Base-by-base conservation (phyloP, 139 green algal species). In the Chlorella vulgaris region DNA sequence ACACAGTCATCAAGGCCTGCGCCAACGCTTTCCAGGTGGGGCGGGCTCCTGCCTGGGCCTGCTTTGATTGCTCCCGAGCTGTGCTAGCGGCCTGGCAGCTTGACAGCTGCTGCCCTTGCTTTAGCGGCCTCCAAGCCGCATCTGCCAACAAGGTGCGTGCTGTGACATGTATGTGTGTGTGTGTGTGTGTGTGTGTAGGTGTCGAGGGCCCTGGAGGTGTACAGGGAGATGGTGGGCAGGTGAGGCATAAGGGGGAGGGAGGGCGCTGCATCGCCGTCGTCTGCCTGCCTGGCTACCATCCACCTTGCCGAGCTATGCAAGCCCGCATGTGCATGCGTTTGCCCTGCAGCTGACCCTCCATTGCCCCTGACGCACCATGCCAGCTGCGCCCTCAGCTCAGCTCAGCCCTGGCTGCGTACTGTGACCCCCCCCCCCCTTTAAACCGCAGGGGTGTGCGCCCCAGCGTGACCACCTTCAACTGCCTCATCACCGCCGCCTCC, bases 1-100 rank as follows among this genome's bases (percentile, higher is more conserved):
- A 96, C 88, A 96, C 93, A 4, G 91, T 90, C 26, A 91, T 97
- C 75, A 97, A 97, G 81, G 93, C 93, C 7, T 93, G 87, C 80
- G 87, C 91, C 69, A 94, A 93, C 69, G 93, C 91, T 4, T 75
- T 82, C 42, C 91, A 94, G 78, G 71, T 95, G 38, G 66, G 83
- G n/a, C n/a, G n/a, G n/a, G 33, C 76, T 80, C 8, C 15, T 55
- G 47, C 47, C 13, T 15, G 47, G 15, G 89, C 4, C 60, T 66
- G n/a, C n/a, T n/a, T n/a, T n/a, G n/a, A n/a, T n/a, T n/a, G n/a
- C n/a, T n/a, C n/a, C n/a, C n/a, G n/a, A n/a, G n/a, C n/a, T n/a
- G n/a, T n/a, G n/a, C n/a, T n/a, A n/a, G n/a, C n/a, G n/a, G n/a
- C n/a, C n/a, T n/a, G n/a, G n/a, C n/a, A n/a, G n/a, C n/a, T n/a